phyloP scores from a whole-genome alignment of 169 alveolate species.

The Eimeria sp. region DNA sequence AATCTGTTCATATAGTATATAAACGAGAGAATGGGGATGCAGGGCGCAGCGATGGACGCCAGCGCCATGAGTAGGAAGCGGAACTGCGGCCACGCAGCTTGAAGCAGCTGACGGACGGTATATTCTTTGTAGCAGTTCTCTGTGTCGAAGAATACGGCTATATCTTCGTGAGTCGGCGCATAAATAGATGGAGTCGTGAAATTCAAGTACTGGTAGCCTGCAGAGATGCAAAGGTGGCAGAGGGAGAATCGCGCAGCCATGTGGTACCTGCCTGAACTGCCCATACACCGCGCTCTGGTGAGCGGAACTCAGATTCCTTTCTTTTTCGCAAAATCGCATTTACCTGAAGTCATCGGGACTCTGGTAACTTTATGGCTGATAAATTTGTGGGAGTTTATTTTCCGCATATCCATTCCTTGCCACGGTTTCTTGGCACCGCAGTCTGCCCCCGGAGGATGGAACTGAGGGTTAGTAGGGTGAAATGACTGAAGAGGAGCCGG shows the following conservation, averaged over 20 bases:
- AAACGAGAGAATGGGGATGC: slow-evolving; percentile 27
- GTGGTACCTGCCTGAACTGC: not conserved
- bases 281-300: not conserved
- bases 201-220: slow-evolving; percentile 65
- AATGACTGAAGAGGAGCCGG: slow-evolving; percentile 70
- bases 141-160: slow-evolving; percentile 66
- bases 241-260: not conserved
- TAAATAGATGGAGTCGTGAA: slow-evolving; percentile 49
- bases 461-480: slow-evolving; percentile 30
- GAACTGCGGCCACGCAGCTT: slow-evolving; percentile 29
- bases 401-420: slow-evolving; percentile 78
- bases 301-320: not conserved
- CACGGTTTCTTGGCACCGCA: slow-evolving; percentile 48
- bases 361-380: slow-evolving; percentile 29
- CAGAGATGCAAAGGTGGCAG: not conserved
- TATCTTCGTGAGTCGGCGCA: slow-evolving; percentile 71
- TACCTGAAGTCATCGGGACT: slow-evolving; percentile 72
- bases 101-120: slow-evolving; percentile 1
- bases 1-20: slow-evolving; percentile 39
- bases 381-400: slow-evolving; percentile 53
- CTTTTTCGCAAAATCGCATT: not conserved
- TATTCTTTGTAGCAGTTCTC: slow-evolving; percentile 42
- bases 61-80: slow-evolving; percentile 52
- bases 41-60: not conserved
- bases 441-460: slow-evolving; percentile 56